These are phyloP conservation scores for Pythium utonaiense DNA, from an alignment of 352 stramenopile genomes.

Conservation along the genomic window DNA sequence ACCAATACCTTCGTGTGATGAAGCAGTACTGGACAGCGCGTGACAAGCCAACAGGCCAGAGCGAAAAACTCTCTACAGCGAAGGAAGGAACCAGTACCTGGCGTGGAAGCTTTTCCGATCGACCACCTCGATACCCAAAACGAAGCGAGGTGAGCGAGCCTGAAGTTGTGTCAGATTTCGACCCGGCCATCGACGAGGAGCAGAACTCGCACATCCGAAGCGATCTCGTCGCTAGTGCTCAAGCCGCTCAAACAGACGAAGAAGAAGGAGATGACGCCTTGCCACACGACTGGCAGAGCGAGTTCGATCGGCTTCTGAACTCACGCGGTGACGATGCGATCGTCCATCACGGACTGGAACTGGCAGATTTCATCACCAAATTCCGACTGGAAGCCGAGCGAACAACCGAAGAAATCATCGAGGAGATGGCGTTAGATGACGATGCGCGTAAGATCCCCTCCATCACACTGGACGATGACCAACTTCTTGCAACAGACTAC, in stretches of 20 bases:
- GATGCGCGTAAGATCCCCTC: slow-evolving; percentile 21
- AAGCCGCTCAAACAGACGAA: no score
- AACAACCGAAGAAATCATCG: slow-evolving; percentile 30
- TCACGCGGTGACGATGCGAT: not conserved
- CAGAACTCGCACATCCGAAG: no score
- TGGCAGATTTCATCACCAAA: slow-evolving; percentile 27
- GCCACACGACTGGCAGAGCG: slow-evolving; percentile 6
- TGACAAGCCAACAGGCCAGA: not conserved
- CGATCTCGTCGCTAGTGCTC: no score
- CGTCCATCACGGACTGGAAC: slow-evolving; percentile 22
- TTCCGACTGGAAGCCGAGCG: slow-evolving; percentile 41
- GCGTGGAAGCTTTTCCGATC: slow-evolving; percentile 12
- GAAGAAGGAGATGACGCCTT: no score
- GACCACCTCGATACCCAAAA: not conserved
- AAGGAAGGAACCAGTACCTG: not conserved
- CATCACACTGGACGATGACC: slow-evolving; percentile 24
- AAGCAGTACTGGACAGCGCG: slow-evolving; percentile 35
- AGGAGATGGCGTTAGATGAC: slow-evolving; percentile 30
- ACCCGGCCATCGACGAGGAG: slow-evolving; percentile 7
- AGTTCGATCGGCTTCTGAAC: not conserved
- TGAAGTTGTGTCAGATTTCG: slow-evolving; percentile 10
- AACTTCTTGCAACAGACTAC: slow-evolving; percentile 39
- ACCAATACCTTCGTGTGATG: slow-evolving; percentile 39
- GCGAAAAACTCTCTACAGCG: not conserved
- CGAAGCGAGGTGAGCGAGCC: slow-evolving; percentile 11